Evolutionary conservation across 345 rosid species (phyloP), one percentile per base, ranked within the genome.

Genomic region (Rhodamnia argentea): DNA sequence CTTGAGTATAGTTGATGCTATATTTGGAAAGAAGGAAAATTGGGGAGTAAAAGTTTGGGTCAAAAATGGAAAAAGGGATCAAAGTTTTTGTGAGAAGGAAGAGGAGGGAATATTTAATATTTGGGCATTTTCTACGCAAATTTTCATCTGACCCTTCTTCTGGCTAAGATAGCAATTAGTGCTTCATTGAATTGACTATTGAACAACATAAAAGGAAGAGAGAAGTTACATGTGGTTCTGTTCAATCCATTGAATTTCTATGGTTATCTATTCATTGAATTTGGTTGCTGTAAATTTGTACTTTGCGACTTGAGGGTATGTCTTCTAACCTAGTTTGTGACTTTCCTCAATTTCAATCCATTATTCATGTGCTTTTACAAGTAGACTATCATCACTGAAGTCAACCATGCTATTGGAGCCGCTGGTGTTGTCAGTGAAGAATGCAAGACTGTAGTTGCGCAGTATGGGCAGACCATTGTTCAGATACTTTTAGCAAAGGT

Each of bases 341-440:
- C 29, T 62, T 15, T 62, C 29, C 75, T 62, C 27, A 40, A 40
- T 62, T 62, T 29, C 15, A 62, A 62, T 62, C 40, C 40, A 2
- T 62, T 14, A 40, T 62, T 62, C 40, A 27, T 27, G 29, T 62
- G 32, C 75, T 62, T 62, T 62, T 27, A 62, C 75, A 2, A 27
- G 10, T 89, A 93, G 96, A 56, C 88, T n/a, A 91, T 93, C 58
- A 89, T 94, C 87, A 81, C 93, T 42, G 91, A 92, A 88, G 92
- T 92, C 57, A 94, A 94, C 83, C 93, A 91, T 82, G 96, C 96
- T 44, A 94, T 93, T 86, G 96, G 95, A 88, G 96, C 96, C 23
- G 42, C 94, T 53, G 97, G 97, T 54, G 86, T 94, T 47, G 93
- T 90, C 50, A 93, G 97, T 90, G 92, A 93, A 86, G 93, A 93